Evolutionary conservation across 257 asterid genomes (phyloP).

Genomic region (Solanum habrochaites): DNA sequence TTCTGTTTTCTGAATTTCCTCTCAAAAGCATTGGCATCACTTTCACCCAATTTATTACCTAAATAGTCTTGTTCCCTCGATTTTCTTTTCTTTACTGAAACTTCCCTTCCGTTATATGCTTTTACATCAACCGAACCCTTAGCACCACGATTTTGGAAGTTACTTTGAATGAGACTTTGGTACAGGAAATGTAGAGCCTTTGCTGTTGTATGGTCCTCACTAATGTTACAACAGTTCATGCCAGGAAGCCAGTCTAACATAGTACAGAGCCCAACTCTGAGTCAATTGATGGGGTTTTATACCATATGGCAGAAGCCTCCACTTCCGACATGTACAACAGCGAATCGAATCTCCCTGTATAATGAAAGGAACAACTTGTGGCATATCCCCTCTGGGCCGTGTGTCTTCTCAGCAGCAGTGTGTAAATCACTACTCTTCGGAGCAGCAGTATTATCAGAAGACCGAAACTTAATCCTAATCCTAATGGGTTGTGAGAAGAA

Average conservation of each 20-base stretch:
- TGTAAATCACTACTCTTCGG: too few species aligned
- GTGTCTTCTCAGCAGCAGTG: too few species aligned
- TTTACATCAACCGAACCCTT: conserved; percentile 16
- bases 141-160: conserved; percentile 15
- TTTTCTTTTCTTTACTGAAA: conserved; percentile 42
- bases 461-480: too few species aligned
- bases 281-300: conserved; percentile 37
- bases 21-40: conserved; percentile 8
- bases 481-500: too few species aligned
- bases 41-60: conserved; percentile 17
- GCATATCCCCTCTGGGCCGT: background rate
- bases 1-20: background rate
- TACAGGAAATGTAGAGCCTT: conserved; percentile 35
- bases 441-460: too few species aligned
- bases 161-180: background rate
- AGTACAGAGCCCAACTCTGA: conserved; percentile 63
- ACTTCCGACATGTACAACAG: conserved; percentile 50
- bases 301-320: conserved; percentile 77
- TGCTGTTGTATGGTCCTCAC: conserved; percentile 64
- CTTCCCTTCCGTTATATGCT: conserved; percentile 10
- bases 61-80: conserved; percentile 22
- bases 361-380: conserved; percentile 22
- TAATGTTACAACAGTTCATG: conserved; percentile 31
- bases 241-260: conserved; percentile 94
- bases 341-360: conserved; percentile 58